Evolutionary conservation across 345 rosid species (phyloP).

Genomic region (Salix suchowensis): DNA sequence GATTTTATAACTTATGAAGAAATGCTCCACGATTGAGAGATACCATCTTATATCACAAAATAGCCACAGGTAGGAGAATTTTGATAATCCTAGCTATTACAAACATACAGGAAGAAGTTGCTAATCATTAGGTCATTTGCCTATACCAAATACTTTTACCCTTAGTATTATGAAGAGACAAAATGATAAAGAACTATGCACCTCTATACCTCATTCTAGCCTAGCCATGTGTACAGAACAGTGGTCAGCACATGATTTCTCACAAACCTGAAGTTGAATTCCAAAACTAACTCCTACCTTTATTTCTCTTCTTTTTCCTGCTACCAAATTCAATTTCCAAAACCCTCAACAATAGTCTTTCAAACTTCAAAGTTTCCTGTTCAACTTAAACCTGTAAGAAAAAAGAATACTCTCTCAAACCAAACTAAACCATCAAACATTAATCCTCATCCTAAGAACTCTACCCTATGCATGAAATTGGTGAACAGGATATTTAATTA

Average conservation of each 20-base stretch:
- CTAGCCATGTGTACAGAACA: background rate
- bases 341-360: background rate
- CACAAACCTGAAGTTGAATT: background rate
- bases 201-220: background rate
- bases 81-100: background rate
- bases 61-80: background rate
- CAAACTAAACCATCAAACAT: background rate
- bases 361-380: background rate
- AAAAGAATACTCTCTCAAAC: background rate
- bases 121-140: background rate
- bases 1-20: background rate
- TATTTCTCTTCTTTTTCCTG: background rate
- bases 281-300: background rate
- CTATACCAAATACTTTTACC: background rate
- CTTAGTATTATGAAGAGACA: background rate
- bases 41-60: background rate
- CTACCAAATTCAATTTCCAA: background rate
- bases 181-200: background rate
- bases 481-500: background rate
- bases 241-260: background rate
- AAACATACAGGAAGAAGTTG: background rate
- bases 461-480: background rate
- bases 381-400: background rate
- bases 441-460: background rate
- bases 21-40: background rate